Evolutionary conservation across 2,329 filamentous ascomycete genomes (phyloP), one percentile per base, ranked within the genome.

Genomic region (Botrytis sinoallii): DNA sequence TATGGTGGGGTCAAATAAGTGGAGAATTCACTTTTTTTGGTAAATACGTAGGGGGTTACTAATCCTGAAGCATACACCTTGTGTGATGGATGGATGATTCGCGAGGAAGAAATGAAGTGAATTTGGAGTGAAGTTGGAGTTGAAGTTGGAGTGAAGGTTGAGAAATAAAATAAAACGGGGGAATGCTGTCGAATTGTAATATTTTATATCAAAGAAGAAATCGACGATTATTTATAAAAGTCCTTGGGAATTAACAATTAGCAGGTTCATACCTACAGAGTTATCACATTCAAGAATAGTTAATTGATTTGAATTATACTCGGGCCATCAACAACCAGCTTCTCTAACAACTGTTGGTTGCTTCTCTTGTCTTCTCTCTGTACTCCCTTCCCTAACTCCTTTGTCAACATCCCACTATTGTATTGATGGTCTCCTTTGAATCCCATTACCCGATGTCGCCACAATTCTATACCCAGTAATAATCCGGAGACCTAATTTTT

Each of bases 1-100:
- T 68, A 68, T 68, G 65, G 65, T 68, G 65, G 65, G 65, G 65
- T 67, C 32, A 20, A 65, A 55, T 40, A 64, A 64, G 60, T 64
- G 59, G 59, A n/a, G 35, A 57, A 61, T n/a, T 61, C 6, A 40
- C 35, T 40, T 40, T 14, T 25, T n/a, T 25, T 2, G n/a, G 42
- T 35, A 9, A n/a, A 38, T 22, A 66, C n/a, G 63, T 66, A 66
- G 20, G 6, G 7, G 42, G 29, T 66, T 42, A 66, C 63, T 66
- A 66, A 66, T 46, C 40, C 3, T 7, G 61, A 46, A 65, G 40
- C 40, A 46, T 35, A 42, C 42, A 66, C 63, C 63, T 65, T 65
- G 18, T 46, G 40, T 20, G 63, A 65, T 35, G 1, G 63, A 65
- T 35, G 1, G 25, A 32, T 65, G 63, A 48, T 66, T 48, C 25